Evolutionary conservation across 257 asterid species (phyloP).

Genomic region (Apocynum venetum): DNA sequence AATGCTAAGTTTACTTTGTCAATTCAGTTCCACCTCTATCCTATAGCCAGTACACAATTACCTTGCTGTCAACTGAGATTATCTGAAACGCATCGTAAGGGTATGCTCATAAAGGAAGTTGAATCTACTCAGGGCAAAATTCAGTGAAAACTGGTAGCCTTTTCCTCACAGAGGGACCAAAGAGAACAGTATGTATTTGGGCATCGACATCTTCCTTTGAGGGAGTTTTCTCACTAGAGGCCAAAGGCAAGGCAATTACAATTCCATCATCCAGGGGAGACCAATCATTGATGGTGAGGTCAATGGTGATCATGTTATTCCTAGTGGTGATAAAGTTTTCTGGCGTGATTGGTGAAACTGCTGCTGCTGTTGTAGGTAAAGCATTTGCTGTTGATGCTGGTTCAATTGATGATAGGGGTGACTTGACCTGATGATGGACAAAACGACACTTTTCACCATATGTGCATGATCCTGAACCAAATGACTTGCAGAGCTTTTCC

Average conservation of each 20-base stretch:
- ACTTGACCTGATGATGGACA: slow-evolving; percentile 32
- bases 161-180: slow-evolving; percentile 32
- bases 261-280: slow-evolving; percentile 62
- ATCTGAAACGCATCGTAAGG: not conserved
- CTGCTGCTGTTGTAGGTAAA: not conserved
- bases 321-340: slow-evolving; percentile 11
- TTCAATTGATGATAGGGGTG: slow-evolving; percentile 12
- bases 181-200: slow-evolving; percentile 38
- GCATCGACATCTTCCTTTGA: slow-evolving; percentile 44
- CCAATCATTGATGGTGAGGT: slow-evolving; percentile 38
- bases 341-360: slow-evolving; percentile 3
- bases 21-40: not conserved
- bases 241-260: slow-evolving; percentile 34
- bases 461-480: slow-evolving; percentile 39
- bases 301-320: slow-evolving; percentile 17
- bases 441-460: slow-evolving; percentile 39
- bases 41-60: not conserved
- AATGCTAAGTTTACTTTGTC: not conserved
- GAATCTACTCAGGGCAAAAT: slow-evolving; percentile 29
- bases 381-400: slow-evolving; percentile 9
- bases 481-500: slow-evolving; percentile 45
- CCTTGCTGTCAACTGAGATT: not conserved
- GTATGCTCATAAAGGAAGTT: not conserved
- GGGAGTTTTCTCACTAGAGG: slow-evolving; percentile 19
- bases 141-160: slow-evolving; percentile 53